A percentile compares a stretch with the other conserved stretches of the same genome.
Evolutionary conservation across 2,329 filamentous ascomycete species (phyloP).

Genomic region (Talaromyces pinophilus): DNA sequence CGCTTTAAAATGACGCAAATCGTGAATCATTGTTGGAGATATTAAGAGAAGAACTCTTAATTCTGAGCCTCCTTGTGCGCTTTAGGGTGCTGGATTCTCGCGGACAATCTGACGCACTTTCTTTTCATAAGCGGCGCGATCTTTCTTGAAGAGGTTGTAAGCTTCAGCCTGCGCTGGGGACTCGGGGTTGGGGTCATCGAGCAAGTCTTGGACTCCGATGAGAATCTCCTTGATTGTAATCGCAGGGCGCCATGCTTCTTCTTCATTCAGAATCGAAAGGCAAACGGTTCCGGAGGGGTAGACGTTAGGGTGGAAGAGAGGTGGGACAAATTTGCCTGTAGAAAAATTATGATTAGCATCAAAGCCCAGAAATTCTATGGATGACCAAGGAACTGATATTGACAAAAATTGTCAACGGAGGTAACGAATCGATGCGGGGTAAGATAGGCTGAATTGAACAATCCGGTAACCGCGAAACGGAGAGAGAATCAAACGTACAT

Average conservation of each 20-base stretch:
- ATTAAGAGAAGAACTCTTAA: background rate
- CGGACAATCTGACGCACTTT: conserved; percentile 82
- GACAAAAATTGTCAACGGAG: background rate
- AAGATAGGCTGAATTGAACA: background rate
- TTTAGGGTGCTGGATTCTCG: conserved; percentile 76
- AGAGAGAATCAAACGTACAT: conserved; percentile 63
- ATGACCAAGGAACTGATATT: background rate
- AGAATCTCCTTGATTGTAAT: conserved; percentile 99
- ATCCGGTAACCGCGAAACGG: background rate
- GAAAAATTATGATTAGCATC: background rate
- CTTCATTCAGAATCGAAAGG: conserved; percentile 94
- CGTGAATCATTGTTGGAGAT: background rate
- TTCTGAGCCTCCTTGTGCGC: background rate
- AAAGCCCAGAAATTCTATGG: background rate
- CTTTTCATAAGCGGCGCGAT: conserved; percentile 81
- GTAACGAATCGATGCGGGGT: background rate
- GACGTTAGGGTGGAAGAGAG: conserved; percentile 97
- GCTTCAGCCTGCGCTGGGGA: conserved; percentile 96
- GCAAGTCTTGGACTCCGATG: conserved; percentile 89
- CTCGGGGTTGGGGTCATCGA: conserved; percentile 95
- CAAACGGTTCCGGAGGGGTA: conserved; percentile 98
- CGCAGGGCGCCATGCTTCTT: conserved; percentile 97
- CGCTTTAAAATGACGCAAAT: conserved; percentile 9
- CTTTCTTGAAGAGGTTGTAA: conserved; percentile 95
- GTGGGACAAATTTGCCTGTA: conserved; percentile 90